These are phyloP conservation scores for Stephania yunnanensis DNA, from an alignment of 164 flowering plant species.

Conservation along the genomic window DNA sequence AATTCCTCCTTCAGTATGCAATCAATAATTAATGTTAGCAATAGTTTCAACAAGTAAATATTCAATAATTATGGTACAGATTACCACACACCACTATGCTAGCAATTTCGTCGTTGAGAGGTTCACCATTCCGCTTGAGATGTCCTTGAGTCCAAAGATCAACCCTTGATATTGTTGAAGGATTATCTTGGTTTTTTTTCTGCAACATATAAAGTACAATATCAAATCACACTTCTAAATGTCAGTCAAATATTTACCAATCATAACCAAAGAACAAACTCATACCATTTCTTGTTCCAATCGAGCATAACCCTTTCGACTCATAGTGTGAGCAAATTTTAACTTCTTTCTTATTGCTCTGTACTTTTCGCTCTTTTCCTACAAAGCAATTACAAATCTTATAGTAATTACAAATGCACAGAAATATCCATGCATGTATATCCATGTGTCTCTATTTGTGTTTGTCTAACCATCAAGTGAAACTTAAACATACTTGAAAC, in stretches of 20 bases:
- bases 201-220: neutral
- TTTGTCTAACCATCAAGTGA: neutral
- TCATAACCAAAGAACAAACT: neutral
- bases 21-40: neutral
- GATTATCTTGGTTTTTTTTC: neutral
- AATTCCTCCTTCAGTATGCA: neutral
- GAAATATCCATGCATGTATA: neutral
- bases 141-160: conserved; percentile 1
- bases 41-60: neutral
- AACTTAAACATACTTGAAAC: neutral
- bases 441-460: neutral
- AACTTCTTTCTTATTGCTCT: neutral
- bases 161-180: neutral
- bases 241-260: neutral
- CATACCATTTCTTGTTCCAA: neutral
- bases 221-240: neutral
- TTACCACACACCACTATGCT: neutral
- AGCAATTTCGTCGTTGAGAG: neutral
- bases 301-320: conserved; percentile 1
- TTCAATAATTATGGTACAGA: neutral
- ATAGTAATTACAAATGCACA: neutral
- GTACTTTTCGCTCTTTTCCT: neutral
- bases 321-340: neutral
- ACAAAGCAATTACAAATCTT: neutral
- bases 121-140: neutral